Evolutionary conservation across 768 basidiomycete species (phyloP).

Genomic region (Xerocomus spinulosus): DNA sequence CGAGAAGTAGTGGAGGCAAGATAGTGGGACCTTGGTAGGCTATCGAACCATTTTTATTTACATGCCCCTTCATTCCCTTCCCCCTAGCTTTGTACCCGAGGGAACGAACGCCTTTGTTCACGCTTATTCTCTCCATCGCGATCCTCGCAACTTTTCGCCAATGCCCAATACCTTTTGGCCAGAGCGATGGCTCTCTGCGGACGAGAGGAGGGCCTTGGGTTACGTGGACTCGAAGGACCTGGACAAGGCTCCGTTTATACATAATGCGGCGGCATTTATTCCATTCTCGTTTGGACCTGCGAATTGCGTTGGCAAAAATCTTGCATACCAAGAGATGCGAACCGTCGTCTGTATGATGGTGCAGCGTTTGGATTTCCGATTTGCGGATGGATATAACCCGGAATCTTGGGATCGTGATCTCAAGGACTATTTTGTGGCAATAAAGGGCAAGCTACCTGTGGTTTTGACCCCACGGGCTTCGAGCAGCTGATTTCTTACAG

Average conservation of each 20-base stretch:
- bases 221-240: slow-evolving; percentile 21
- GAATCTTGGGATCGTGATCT: slow-evolving; percentile 32
- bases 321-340: slow-evolving; percentile 42
- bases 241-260: slow-evolving; percentile 28
- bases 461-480: slow-evolving; percentile 32
- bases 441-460: slow-evolving; percentile 32
- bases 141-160: slow-evolving; percentile 44
- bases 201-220: slow-evolving; percentile 23
- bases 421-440: slow-evolving; percentile 37
- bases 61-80: slow-evolving; percentile 9
- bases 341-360: slow-evolving; percentile 36
- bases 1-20: slow-evolving; percentile 34
- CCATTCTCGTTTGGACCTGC: slow-evolving; percentile 44
- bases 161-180: slow-evolving; percentile 42
- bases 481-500: slow-evolving; percentile 11
- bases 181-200: slow-evolving; percentile 38
- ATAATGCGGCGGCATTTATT: slow-evolving; percentile 38
- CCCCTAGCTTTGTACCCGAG: slow-evolving; percentile 40
- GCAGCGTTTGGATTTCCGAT: slow-evolving; percentile 38
- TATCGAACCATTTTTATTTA: neutral
- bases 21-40: slow-evolving; percentile 40
- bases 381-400: slow-evolving; percentile 35
- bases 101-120: slow-evolving; percentile 42
- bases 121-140: slow-evolving; percentile 41
- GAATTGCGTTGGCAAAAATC: slow-evolving; percentile 42